Conservation (phyloP, 495 filamentous ascomycete species). For the Xylaria palmicola region DNA sequence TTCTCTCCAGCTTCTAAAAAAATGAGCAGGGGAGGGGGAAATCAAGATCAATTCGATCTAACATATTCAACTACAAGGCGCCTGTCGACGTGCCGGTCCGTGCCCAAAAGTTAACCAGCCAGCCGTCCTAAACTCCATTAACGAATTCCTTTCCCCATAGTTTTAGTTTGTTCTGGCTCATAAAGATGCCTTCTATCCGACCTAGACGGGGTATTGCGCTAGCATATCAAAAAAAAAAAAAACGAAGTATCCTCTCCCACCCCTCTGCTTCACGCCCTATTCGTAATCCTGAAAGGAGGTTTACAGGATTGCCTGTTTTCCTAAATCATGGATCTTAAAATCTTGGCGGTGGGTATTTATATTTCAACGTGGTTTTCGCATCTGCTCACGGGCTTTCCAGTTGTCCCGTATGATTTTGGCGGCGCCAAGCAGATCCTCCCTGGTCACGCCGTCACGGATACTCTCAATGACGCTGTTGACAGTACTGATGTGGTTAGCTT, state of each 20-base stretch:
- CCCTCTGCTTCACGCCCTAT: too few species aligned
- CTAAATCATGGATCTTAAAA: too few species aligned
- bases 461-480: slow-evolving; percentile 78
- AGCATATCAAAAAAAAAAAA: too few species aligned
- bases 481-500: slow-evolving; percentile 74
- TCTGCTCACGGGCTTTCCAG: slow-evolving; percentile 60
- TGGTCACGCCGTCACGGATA: slow-evolving; percentile 68
- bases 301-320: too few species aligned
- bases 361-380: slow-evolving; percentile 17
- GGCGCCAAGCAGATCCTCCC: slow-evolving; percentile 50
- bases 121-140: slow-evolving; percentile 12
- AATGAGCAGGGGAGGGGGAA: too few species aligned
- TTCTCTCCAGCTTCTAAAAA: too few species aligned
- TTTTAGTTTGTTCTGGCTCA: not conserved
- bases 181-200: not conserved
- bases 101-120: not conserved
- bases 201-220: not conserved
- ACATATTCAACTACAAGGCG: too few species aligned
- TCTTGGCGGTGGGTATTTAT: too few species aligned
- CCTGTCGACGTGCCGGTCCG: not conserved
- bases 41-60: too few species aligned
- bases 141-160: not conserved
- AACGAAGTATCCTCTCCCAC: too few species aligned
- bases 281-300: too few species aligned
- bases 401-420: slow-evolving; percentile 67